Conservation (phyloP, 768 basidiomycete species). For the Tulasnella sp. region DNA sequence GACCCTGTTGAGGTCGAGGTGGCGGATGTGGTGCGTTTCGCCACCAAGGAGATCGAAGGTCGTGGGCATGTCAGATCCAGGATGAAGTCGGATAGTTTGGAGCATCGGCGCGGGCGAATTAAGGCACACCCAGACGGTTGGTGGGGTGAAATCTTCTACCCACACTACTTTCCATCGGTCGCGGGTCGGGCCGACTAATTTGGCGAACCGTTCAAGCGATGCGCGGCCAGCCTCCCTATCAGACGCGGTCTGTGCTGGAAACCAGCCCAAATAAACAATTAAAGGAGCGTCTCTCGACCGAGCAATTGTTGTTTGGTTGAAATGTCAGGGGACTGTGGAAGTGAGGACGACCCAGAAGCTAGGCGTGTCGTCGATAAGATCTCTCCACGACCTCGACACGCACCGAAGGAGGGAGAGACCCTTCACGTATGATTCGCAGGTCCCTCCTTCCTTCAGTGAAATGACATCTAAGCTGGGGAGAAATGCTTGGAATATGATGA, state of each 20-base stretch:
- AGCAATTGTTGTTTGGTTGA: background rate
- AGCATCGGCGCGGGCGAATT: background rate
- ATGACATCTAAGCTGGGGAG: too few relatives aligned
- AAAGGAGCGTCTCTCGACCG: background rate
- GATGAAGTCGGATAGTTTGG: background rate
- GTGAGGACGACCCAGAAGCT: background rate
- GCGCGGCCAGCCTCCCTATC: too few relatives aligned
- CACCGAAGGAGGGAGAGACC: too few relatives aligned
- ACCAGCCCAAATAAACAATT: background rate
- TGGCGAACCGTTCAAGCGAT: background rate
- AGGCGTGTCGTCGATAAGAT: background rate
- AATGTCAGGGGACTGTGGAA: background rate
- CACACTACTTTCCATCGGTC: too few relatives aligned
- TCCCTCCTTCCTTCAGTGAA: too few relatives aligned
- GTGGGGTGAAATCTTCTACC: too few relatives aligned
- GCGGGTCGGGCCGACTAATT: too few relatives aligned
- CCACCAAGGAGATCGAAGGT: background rate
- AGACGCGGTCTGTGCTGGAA: too few relatives aligned
- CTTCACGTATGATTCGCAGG: too few relatives aligned
- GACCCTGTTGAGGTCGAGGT: background rate
- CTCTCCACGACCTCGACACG: background rate
- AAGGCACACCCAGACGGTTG: background rate
- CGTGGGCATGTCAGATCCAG: background rate
- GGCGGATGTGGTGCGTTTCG: background rate
- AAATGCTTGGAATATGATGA: background rate